These are phyloP conservation scores for Colletotrichum trifolii DNA, from an alignment of 2,329 filamentous ascomycete genomes.

Conservation along the genomic window DNA sequence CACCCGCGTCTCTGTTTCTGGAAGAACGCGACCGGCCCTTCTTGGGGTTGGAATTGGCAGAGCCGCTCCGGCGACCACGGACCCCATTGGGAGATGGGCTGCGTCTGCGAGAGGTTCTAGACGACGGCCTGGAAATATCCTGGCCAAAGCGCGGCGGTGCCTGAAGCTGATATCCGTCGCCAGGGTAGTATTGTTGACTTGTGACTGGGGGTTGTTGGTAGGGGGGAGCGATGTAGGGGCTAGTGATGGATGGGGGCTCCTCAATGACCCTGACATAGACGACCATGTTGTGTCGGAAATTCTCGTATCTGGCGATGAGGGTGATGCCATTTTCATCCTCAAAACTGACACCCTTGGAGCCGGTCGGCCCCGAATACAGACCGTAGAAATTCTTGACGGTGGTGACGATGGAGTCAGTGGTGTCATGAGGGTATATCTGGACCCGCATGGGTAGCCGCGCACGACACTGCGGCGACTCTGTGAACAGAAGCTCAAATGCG, in stretches of 20 bases:
- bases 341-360: constrained; percentile 88
- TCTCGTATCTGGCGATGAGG: constrained; percentile 95
- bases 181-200: constrained; percentile 66
- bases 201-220: constrained; percentile 64
- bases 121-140: constrained; percentile 74
- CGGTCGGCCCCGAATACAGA: constrained; percentile 79
- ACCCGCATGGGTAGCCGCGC: constrained; percentile 86
- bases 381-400: constrained; percentile 99
- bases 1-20: constrained; percentile 70
- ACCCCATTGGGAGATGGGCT: constrained; percentile 80
- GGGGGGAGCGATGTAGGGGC: constrained; percentile 62
- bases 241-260: constrained; percentile 58
- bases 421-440: constrained; percentile 94
- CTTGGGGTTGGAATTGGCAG: constrained; percentile 71
- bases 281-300: constrained; percentile 91
- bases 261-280: constrained; percentile 91
- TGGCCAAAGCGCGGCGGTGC: constrained; percentile 64
- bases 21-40: constrained; percentile 76
- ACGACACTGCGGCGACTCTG: constrained; percentile 73
- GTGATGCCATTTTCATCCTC: constrained; percentile 91
- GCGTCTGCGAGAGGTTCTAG: constrained; percentile 77
- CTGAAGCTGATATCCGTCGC: constrained; percentile 61
- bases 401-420: constrained; percentile 96
- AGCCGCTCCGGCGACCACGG: constrained; percentile 80
- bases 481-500: constrained; percentile 80